Conservation (phyloP, 2,329 filamentous ascomycete genomes). For the Ophiostoma tasmaniense region DNA sequence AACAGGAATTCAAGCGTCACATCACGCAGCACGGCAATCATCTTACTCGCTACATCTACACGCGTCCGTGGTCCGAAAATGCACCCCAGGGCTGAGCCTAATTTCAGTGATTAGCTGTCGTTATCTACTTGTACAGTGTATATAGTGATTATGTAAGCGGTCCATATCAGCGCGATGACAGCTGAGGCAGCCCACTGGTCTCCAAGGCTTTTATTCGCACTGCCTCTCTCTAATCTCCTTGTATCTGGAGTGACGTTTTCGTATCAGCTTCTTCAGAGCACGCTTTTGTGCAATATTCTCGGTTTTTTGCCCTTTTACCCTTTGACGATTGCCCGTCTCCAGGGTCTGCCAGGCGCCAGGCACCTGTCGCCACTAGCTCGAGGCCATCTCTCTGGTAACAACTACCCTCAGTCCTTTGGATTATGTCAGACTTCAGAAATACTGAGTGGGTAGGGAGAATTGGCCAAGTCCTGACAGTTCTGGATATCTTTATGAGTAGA, state of each 20-base stretch:
- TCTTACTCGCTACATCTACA: background rate
- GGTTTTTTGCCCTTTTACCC: background rate
- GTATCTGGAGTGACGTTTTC: background rate
- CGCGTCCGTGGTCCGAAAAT: background rate
- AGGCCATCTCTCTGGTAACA: slow-evolving; percentile 12
- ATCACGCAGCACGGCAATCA: background rate
- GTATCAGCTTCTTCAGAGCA: background rate
- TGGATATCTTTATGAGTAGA: no score
- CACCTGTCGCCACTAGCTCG: background rate
- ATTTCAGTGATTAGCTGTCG: background rate
- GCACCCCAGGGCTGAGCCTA: background rate
- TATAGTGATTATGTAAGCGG: background rate
- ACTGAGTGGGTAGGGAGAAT: no score
- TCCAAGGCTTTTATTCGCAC: background rate
- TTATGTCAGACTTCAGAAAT: background rate
- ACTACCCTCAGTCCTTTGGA: background rate
- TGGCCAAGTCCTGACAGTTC: no score
- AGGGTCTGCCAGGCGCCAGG: background rate
- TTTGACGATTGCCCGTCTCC: background rate
- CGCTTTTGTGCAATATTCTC: background rate
- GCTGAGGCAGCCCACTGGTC: background rate
- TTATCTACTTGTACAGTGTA: background rate
- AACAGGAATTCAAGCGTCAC: background rate
- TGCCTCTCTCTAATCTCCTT: no score
- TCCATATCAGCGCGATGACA: background rate